Evolutionary conservation across 495 filamentous ascomycete species (phyloP).

Genomic region (Neurospora tetrasperma): DNA sequence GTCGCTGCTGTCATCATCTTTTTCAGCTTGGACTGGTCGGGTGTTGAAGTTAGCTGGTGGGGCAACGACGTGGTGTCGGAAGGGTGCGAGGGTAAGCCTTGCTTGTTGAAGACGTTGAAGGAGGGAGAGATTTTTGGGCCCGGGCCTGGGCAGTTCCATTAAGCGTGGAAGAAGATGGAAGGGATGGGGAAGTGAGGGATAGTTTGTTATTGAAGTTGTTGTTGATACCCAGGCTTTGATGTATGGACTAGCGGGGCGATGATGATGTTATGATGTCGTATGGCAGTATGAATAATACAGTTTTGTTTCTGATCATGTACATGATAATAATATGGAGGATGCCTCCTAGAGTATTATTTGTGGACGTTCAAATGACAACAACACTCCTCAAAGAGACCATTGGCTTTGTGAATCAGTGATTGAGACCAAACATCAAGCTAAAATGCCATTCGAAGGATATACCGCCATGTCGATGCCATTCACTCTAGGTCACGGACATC

Average conservation of each 20-base stretch:
- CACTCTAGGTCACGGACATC: slow-evolving; percentile 63
- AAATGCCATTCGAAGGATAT: slow-evolving; percentile 40
- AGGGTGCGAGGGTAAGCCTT: slow-evolving; percentile 25
- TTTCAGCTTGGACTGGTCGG: slow-evolving; percentile 23
- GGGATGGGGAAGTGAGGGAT: background rate
- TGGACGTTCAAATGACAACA: background rate
- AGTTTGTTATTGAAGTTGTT: background rate
- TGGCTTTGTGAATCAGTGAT: slow-evolving; percentile 5
- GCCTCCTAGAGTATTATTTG: background rate
- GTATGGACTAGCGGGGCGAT: background rate
- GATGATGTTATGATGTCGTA: background rate
- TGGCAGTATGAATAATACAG: background rate
- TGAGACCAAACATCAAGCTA: slow-evolving; percentile 7
- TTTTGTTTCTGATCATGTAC: background rate
- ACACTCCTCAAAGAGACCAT: background rate
- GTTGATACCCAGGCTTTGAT: background rate
- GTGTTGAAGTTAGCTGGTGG: slow-evolving; percentile 25
- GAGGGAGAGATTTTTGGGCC: slow-evolving; percentile 29
- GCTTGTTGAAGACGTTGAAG: slow-evolving; percentile 15
- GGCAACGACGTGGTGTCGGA: slow-evolving; percentile 21
- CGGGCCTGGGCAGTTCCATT: slow-evolving; percentile 23
- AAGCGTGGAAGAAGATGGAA: background rate
- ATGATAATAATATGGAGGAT: background rate
- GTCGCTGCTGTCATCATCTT: slow-evolving; percentile 28
- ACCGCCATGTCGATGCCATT: slow-evolving; percentile 78